Percentiles rank a stretch among this genome's conserved stretches.
Conservation (phyloP, 805 yeast genomes). For the Cyberlindnera lachancei region DNA sequence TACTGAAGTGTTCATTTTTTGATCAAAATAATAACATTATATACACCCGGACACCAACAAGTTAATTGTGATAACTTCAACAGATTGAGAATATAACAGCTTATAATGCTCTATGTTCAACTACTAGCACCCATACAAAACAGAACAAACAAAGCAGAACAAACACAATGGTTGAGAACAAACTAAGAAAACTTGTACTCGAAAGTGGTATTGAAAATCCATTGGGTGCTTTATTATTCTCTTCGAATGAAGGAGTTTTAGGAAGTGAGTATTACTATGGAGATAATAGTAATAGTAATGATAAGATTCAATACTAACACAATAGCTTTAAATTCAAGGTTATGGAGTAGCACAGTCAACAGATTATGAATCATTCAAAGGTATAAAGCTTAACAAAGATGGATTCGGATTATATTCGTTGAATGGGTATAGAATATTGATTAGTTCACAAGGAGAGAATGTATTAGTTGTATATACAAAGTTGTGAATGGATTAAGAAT, state of each 20-base stretch:
- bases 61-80: no score
- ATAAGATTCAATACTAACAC: neutral
- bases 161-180: neutral
- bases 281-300: neutral
- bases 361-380: conserved; percentile 8
- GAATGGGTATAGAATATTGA: conserved; percentile 7
- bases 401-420: conserved; percentile 12
- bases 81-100: no score
- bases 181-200: conserved; percentile 5
- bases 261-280: conserved; percentile 7
- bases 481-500: neutral
- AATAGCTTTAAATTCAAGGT: conserved; percentile 1
- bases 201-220: conserved; percentile 10
- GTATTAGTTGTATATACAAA: conserved; percentile 12
- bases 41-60: no score
- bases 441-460: conserved; percentile 8
- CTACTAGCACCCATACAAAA: no score
- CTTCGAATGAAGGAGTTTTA: conserved; percentile 12
- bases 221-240: conserved; percentile 10
- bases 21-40: no score
- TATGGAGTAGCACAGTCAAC: conserved; percentile 9
- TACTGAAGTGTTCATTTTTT: no score
- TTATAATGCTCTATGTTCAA: no score
- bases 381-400: conserved; percentile 11
- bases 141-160: no score